A percentile compares a stretch with the other conserved stretches of the same genome.
phyloP scores from a whole-genome alignment of 306 rosid species.

The Rosa persica region DNA sequence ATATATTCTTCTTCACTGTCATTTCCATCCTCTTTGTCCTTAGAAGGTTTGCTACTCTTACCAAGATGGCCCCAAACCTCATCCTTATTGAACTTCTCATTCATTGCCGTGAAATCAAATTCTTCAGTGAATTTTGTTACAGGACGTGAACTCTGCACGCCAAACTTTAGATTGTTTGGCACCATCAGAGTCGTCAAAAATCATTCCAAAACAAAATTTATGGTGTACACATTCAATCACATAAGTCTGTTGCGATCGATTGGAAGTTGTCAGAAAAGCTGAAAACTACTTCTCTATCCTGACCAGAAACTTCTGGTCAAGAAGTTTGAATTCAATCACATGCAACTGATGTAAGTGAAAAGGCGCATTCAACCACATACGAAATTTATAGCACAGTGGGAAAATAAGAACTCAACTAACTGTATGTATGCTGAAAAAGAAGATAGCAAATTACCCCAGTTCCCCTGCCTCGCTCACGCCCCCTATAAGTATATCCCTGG shows the following conservation, averaged over 20 bases:
- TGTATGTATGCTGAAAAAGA: constrained; percentile 13
- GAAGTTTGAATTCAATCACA: background rate
- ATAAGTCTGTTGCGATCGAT: background rate
- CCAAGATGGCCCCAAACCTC: constrained; percentile 99
- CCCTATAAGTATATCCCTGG: constrained; percentile 49
- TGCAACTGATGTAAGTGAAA: background rate
- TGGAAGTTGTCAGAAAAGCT: background rate
- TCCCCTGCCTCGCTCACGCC: constrained; percentile 79
- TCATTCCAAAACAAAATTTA: background rate
- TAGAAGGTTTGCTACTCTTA: constrained; percentile 57
- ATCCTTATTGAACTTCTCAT: constrained; percentile 96
- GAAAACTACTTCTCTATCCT: background rate
- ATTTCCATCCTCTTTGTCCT: constrained; percentile 60
- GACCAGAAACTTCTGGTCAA: background rate
- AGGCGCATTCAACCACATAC: background rate
- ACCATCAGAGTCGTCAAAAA: background rate
- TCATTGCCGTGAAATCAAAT: constrained; percentile 93
- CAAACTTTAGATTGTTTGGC: constrained; percentile 20
- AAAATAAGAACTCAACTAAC: constrained; percentile 5
- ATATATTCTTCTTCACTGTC: constrained; percentile 49
- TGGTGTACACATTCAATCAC: background rate
- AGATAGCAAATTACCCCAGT: constrained; percentile 54
- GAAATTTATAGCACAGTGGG: too few relatives aligned
- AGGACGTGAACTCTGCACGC: constrained; percentile 60
- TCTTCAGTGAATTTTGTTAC: constrained; percentile 77